These are phyloP conservation scores for Aspergillus tanneri DNA, from an alignment of 2,329 filamentous ascomycete genomes.

Conservation along the genomic window DNA sequence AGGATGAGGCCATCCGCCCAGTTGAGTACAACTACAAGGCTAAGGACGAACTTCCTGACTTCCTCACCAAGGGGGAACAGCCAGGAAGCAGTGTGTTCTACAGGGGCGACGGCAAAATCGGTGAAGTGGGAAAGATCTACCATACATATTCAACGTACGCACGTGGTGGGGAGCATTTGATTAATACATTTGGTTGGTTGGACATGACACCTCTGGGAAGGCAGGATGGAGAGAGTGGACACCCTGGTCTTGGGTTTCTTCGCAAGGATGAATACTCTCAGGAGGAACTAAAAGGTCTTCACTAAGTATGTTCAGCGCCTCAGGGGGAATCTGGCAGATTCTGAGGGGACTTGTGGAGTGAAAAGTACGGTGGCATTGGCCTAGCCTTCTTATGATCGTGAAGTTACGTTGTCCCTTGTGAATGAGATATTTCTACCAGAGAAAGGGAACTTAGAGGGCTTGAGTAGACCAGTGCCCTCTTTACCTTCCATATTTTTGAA, in stretches of 20 bases:
- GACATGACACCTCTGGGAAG: neutral
- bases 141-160: neutral
- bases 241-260: neutral
- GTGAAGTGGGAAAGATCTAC: neutral
- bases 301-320: too few species aligned
- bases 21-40: neutral
- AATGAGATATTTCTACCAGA: too few species aligned
- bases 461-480: too few species aligned
- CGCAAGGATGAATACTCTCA: neutral
- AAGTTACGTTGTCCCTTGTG: too few species aligned
- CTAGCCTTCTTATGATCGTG: too few species aligned
- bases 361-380: too few species aligned
- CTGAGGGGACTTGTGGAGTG: too few species aligned
- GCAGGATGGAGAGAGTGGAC: neutral
- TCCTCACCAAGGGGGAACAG: neutral
- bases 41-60: neutral
- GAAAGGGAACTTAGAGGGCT: too few species aligned
- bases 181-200: neutral
- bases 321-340: too few species aligned
- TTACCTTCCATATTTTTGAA: too few species aligned
- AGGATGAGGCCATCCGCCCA: neutral
- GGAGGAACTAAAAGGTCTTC: neutral
- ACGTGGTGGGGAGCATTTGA: neutral
- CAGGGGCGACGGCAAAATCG: neutral
- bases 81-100: neutral